Evolutionary conservation across 768 basidiomycete genomes (phyloP), one percentile per base, ranked within the genome.

Genomic region (Russula compacta): DNA sequence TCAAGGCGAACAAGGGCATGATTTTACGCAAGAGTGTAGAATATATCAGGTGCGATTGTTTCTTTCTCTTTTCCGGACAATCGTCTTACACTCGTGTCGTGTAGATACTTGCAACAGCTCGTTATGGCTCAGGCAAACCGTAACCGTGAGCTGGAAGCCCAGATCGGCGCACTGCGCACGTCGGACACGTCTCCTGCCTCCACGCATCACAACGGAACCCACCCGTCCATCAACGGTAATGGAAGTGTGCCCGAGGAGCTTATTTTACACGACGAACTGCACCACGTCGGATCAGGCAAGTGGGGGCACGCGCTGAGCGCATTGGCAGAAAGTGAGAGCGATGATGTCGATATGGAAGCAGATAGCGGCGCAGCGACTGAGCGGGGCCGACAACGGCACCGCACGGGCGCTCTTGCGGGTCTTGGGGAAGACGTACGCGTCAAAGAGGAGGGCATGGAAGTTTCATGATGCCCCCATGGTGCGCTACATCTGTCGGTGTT

Each of bases 1-100:
- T 90, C 56, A 95, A 95, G 70, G 92, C 92, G 32, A 95, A 95
- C 75, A 95, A 95, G 78, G 92, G 93, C 38, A 90, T 95, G 85
- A 93, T 95, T 46, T 73, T 95, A 48, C 72, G 89, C 66, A 95
- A 79, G 76, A 79, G 78, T 47, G 78, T 79, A 57, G 78, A 79
- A 55, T 79, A 79, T 54, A 79, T 79, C 58, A 81, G 72, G 68
- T 72, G 64, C 59, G 71, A 50, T 14, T 14, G 3, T 39, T 33
- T 14, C 12, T 46, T 32, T 51, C 32, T 38, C 42, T 54, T 56
- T 10, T 39, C 54, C 57, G 9, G 36, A 32, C 49, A 19, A 21
- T 56, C 15, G 24, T 46, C 42, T 50, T 32, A 36, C 17, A 17
- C 19, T 17, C 21, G 11, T 12, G 17, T n/a, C 38, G 9, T 29